Evolutionary conservation across 352 stramenopile genomes (phyloP).

Genomic region (Phytophthora lateralis): DNA sequence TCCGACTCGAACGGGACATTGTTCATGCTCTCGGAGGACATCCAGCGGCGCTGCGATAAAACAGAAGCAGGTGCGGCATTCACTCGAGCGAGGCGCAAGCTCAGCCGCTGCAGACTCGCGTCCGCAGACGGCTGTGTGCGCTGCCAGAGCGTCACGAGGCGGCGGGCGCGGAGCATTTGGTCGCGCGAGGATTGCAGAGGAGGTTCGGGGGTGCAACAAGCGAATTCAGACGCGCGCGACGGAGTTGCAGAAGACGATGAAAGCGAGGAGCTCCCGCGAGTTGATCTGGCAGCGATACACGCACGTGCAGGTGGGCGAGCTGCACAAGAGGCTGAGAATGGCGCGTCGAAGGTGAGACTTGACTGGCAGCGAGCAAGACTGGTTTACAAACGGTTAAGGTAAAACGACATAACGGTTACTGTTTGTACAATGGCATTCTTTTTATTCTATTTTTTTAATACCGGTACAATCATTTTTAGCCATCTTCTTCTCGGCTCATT

Average conservation of each 20-base stretch:
- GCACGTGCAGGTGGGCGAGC: conserved; percentile 4
- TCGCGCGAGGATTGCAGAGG: not conserved
- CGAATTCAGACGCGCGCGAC: conserved; percentile 4
- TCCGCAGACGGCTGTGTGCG: conserved; percentile 22
- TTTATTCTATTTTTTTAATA: too few species aligned
- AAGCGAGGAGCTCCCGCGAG: not conserved
- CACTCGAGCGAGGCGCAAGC: conserved; percentile 17
- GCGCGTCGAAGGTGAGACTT: conserved; percentile 12
- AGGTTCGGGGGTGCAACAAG: not conserved
- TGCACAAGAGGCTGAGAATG: conserved; percentile 20
- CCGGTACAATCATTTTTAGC: too few species aligned
- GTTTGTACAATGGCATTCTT: too few species aligned
- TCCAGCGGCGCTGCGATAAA: conserved; percentile 21
- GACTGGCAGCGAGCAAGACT: conserved; percentile 6
- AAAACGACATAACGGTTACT: too few species aligned
- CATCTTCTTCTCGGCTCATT: too few species aligned
- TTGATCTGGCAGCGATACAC: conserved; percentile 7
- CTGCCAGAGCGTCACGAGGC: conserved; percentile 46
- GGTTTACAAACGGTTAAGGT: not conserved
- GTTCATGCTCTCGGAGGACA: conserved; percentile 23
- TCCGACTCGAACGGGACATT: conserved; percentile 17
- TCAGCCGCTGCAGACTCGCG: conserved; percentile 23
- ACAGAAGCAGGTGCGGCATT: conserved; percentile 1
- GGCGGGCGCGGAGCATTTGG: conserved; percentile 38
- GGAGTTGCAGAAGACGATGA: not conserved